Conservation (phyloP, 495 filamentous ascomycete genomes). For the Tuber brumale region DNA sequence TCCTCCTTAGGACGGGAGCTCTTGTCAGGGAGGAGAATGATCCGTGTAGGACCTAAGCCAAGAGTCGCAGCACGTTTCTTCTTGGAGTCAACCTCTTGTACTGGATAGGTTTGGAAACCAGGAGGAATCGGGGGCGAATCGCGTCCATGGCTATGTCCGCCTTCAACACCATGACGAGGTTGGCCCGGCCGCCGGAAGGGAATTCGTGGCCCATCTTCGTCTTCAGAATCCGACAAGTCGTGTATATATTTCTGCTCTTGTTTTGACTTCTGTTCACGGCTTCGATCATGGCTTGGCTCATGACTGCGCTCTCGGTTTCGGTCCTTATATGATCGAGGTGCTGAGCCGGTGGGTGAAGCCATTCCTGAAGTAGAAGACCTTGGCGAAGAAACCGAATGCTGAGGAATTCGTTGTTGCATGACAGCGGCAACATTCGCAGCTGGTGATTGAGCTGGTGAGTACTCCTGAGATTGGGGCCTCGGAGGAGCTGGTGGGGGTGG, state of each 20-base stretch:
- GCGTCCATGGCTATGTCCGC: conserved; percentile 14
- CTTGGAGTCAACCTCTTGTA: conserved; percentile 91
- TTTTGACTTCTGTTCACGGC: conserved; percentile 10
- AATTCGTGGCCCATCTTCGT: conserved; percentile 35
- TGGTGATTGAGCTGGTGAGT: conserved; percentile 9
- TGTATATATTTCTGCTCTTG: conserved; percentile 16
- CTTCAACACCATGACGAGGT: conserved; percentile 21
- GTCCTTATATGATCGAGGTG: conserved; percentile 20
- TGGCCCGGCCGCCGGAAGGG: conserved; percentile 28
- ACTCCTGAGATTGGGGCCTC: conserved; percentile 28
- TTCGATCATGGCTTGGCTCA: conserved; percentile 11
- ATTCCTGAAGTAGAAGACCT: conserved; percentile 20
- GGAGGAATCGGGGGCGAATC: conserved; percentile 42
- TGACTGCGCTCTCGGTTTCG: conserved; percentile 15
- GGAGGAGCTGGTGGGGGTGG: conserved; percentile 34
- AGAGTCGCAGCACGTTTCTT: conserved; percentile 96
- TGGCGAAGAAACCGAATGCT: conserved; percentile 24
- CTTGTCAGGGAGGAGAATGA: conserved; percentile 84
- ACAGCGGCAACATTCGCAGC: conserved; percentile 33
- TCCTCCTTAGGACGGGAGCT: conserved; percentile 65
- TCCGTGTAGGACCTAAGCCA: conserved; percentile 62
- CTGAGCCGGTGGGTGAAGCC: conserved; percentile 27
- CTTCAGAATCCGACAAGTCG: conserved; percentile 32
- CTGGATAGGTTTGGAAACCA: conserved; percentile 41
- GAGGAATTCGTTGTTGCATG: conserved; percentile 31